Conservation (phyloP, 179 eudicot genomes). For the Heliamphora pulchella region DNA sequence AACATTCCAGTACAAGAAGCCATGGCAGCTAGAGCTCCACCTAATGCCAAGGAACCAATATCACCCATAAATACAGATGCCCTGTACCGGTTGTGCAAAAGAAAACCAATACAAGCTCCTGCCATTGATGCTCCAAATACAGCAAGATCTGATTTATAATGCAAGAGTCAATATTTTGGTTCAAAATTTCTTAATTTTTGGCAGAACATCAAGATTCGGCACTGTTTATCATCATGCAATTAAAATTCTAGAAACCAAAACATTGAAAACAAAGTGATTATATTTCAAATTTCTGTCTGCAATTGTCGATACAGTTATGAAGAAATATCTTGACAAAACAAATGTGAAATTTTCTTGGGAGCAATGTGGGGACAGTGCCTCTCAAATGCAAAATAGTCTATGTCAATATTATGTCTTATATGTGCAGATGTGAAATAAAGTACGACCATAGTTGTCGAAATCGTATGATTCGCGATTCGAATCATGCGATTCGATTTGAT, state of each 20-base stretch:
- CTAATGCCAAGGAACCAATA: constrained; percentile 82
- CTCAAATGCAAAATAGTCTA: neutral
- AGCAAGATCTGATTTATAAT: constrained; percentile 46
- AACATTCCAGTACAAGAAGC: constrained; percentile 97
- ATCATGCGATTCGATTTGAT: too few species aligned
- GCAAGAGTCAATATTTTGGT: constrained; percentile 12
- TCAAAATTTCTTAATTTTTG: neutral
- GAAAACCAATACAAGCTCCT: constrained; percentile 92
- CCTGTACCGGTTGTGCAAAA: constrained; percentile 70
- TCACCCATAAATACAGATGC: constrained; percentile 89
- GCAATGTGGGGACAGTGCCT: neutral
- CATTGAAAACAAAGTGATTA: neutral
- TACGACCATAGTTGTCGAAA: too few species aligned
- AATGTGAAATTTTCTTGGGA: constrained; percentile 1
- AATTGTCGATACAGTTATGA: neutral
- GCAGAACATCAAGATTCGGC: neutral
- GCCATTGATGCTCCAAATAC: constrained; percentile 96
- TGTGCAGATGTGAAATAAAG: neutral
- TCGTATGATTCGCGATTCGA: too few species aligned
- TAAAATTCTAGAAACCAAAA: neutral
- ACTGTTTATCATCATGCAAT: neutral
- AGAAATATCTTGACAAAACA: neutral
- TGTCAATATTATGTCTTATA: neutral
- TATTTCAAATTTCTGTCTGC: neutral
- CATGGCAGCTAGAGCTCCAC: constrained; percentile 95